Conservation (phyloP, 2,329 filamentous ascomycete genomes). For the Lachnellula hyalina region DNA sequence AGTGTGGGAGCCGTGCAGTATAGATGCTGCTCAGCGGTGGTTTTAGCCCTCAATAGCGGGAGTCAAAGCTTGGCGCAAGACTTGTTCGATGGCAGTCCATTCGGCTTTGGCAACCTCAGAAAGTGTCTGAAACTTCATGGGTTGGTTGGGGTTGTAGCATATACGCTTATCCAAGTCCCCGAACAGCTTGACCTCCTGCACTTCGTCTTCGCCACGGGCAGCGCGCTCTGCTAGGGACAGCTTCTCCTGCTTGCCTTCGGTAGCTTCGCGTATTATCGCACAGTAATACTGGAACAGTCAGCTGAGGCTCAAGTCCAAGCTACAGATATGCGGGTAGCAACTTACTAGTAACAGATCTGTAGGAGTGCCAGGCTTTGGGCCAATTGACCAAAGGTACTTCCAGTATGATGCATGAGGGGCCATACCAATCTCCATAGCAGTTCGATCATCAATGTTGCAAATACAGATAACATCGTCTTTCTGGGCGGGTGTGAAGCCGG, state of each 20-base stretch:
- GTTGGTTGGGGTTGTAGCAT: slow-evolving; percentile 31
- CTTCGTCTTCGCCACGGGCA: slow-evolving; percentile 11
- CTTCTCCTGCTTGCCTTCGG: slow-evolving; percentile 36
- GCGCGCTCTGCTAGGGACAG: slow-evolving; percentile 40
- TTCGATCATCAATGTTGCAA: slow-evolving; percentile 33
- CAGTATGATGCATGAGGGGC: slow-evolving; percentile 45
- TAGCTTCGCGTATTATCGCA: slow-evolving; percentile 48
- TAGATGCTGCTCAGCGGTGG: background rate
- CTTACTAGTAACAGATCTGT: slow-evolving; percentile 52
- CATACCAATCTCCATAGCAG: slow-evolving; percentile 38
- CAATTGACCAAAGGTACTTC: slow-evolving; percentile 48
- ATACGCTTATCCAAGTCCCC: slow-evolving; percentile 47
- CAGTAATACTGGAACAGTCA: slow-evolving; percentile 48
- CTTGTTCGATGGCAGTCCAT: slow-evolving; percentile 44
- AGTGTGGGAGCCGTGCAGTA: background rate
- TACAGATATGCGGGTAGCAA: slow-evolving; percentile 5
- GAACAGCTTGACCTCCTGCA: slow-evolving; percentile 17
- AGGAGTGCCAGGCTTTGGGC: slow-evolving; percentile 43
- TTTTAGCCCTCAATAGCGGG: slow-evolving; percentile 6
- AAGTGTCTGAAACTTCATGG: slow-evolving; percentile 41
- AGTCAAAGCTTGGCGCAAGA: slow-evolving; percentile 35
- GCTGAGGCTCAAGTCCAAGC: background rate
- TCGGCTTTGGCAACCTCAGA: slow-evolving; percentile 42
- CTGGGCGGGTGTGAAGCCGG: slow-evolving; percentile 55
- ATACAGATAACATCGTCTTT: slow-evolving; percentile 52